A percentile compares a stretch with the other conserved stretches of the same genome.
Evolutionary conservation across 306 rosid species (phyloP).

Genomic region (Malus sieversii): DNA sequence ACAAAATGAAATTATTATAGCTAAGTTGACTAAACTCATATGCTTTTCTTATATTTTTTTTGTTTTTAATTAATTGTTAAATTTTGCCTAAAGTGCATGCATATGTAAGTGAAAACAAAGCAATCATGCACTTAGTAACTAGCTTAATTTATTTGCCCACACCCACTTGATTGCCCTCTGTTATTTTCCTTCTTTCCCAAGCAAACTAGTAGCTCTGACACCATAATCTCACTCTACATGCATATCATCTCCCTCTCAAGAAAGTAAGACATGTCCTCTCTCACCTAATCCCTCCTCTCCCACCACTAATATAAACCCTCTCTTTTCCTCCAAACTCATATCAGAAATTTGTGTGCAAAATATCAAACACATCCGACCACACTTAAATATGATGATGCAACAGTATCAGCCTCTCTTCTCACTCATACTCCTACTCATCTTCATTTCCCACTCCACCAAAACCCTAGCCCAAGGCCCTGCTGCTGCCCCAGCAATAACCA

Average conservation of each 20-base stretch:
- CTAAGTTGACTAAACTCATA: no score
- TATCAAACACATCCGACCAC: not conserved
- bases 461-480: constrained; percentile 14
- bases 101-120: constrained; percentile 8
- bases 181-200: constrained; percentile 51
- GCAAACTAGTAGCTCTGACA: constrained; percentile 43
- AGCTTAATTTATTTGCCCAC: not conserved
- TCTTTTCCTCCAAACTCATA: constrained; percentile 14
- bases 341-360: constrained; percentile 9
- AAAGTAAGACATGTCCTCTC: constrained; percentile 16
- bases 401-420: constrained; percentile 22
- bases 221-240: constrained; percentile 21
- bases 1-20: no score
- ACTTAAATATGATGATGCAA: constrained; percentile 19
- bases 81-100: not conserved
- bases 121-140: not conserved
- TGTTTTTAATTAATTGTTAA: no score
- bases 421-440: constrained; percentile 20
- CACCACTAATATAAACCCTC: constrained; percentile 36
- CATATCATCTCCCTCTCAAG: constrained; percentile 34
- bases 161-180: constrained; percentile 15
- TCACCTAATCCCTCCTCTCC: constrained; percentile 2
- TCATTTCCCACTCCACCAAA: constrained; percentile 14
- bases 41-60: no score
- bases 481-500: not conserved